A percentile compares a stretch with the other conserved stretches of the same genome.
Evolutionary conservation across 495 filamentous ascomycete species (phyloP).

Genomic region (Pseudevernia furfuracea): DNA sequence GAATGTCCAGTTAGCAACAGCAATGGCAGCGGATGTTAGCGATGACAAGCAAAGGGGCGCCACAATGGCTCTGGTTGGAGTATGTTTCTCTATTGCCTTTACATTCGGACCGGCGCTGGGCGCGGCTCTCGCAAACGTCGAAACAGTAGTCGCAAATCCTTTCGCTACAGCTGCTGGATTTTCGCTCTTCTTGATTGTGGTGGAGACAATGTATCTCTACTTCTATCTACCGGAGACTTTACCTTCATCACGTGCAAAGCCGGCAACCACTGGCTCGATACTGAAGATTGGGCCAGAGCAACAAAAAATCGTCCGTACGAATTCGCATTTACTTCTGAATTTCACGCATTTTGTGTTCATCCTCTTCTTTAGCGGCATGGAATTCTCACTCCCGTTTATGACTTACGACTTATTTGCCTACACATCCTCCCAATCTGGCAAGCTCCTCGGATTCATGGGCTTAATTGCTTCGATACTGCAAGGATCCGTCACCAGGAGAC

Average conservation of each 20-base stretch:
- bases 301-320: slow-evolving; percentile 46
- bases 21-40: slow-evolving; percentile 94
- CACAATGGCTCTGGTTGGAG: slow-evolving; percentile 93
- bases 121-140: slow-evolving; percentile 67
- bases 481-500: slow-evolving; percentile 70
- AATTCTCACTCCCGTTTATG: slow-evolving; percentile 93
- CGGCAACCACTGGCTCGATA: slow-evolving; percentile 11
- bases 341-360: slow-evolving; percentile 83
- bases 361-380: slow-evolving; percentile 94
- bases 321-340: slow-evolving; percentile 77
- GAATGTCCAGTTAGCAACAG: slow-evolving; percentile 92
- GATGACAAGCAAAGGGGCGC: slow-evolving; percentile 71
- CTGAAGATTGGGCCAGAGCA: slow-evolving; percentile 2
- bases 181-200: slow-evolving; percentile 69
- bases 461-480: slow-evolving; percentile 87
- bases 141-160: slow-evolving; percentile 75
- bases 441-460: slow-evolving; percentile 87
- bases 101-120: slow-evolving; percentile 91
- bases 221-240: slow-evolving; percentile 82
- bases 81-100: slow-evolving; percentile 94
- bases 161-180: slow-evolving; percentile 87
- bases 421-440: slow-evolving; percentile 68
- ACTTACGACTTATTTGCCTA: slow-evolving; percentile 87
- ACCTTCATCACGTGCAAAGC: slow-evolving; percentile 34
- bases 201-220: slow-evolving; percentile 87